A percentile compares a stretch with the other conserved stretches of the same genome.
phyloP scores from a whole-genome alignment of 331 rosid species.

The Spiraea crenata region DNA sequence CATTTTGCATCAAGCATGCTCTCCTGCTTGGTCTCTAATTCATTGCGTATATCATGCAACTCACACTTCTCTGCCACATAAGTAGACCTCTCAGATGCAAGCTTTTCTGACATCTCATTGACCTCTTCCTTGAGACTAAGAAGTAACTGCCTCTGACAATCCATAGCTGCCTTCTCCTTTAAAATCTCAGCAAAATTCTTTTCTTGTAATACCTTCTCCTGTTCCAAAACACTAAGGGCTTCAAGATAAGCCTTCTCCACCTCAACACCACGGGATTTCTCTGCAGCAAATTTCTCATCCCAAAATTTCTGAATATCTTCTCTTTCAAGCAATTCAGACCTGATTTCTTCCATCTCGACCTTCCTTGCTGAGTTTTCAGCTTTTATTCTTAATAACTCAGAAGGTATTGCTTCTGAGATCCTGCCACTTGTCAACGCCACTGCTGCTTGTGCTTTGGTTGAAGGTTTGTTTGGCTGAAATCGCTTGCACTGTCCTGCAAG shows the following conservation, averaged over 20 bases:
- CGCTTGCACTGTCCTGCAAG: conserved; percentile 87
- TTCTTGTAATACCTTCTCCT: conserved; percentile 57
- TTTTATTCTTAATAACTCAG: conserved; percentile 65
- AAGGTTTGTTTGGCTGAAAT: conserved; percentile 84
- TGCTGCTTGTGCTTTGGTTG: conserved; percentile 85
- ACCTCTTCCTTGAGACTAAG: conserved; percentile 69
- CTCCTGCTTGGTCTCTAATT: conserved; percentile 62
- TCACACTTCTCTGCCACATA: conserved; percentile 54
- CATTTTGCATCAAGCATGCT: conserved; percentile 62
- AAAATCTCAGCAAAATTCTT: conserved; percentile 45
- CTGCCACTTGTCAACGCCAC: conserved; percentile 79
- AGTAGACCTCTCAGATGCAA: conserved; percentile 51
- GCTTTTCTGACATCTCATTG: conserved; percentile 64
- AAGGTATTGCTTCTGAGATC: conserved; percentile 52
- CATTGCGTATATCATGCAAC: conserved; percentile 44
- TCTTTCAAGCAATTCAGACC: conserved; percentile 64
- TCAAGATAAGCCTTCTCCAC: conserved; percentile 56
- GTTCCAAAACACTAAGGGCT: conserved; percentile 54
- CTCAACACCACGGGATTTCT: conserved; percentile 53
- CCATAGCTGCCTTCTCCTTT: conserved; percentile 74
- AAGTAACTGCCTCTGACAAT: conserved; percentile 84
- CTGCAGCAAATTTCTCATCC: conserved; percentile 61
- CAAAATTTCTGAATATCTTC: conserved; percentile 76
- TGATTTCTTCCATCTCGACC: conserved; percentile 64
- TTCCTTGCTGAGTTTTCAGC: conserved; percentile 55